Base-by-base conservation (phyloP, 768 basidiomycete genomes). In the Cystobasidium tubakii region DNA sequence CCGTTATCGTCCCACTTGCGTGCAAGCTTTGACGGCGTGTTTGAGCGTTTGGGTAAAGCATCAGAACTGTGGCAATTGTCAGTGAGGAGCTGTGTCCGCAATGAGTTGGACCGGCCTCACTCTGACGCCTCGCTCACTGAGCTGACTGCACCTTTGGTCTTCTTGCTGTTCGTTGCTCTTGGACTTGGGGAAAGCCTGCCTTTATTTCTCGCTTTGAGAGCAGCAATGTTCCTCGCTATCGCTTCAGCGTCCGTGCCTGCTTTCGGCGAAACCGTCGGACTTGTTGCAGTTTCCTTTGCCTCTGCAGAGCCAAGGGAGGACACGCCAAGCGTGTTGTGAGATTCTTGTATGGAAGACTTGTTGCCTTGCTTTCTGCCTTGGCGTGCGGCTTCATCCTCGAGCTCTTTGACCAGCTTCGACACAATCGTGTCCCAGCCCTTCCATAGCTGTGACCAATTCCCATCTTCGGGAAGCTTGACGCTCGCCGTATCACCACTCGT, bases 141-240 rank as follows among this genome's bases (percentile, higher is more conserved):
- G 10, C 57, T 75, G 21, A 31, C 19, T 34, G 72, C 62, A 13
- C 64, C 64, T 39, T 55, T 66, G 27, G 73, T 63, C 31, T 63
- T 71, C 69, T 66, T 62, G 34, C 42, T 23, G 23, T 81, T 84
- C 15, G 39, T 46, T 31, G 9, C 64, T 57, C 69, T 42, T 62
- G 71, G 62, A 75, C 76, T 77, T 72, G 34, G 77, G 64, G 6
- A 70, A 57, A 23, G 74, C 43, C 43, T 66, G 34, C 25, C 63
- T 84, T 71, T 87, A 63, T 96, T 82, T 36, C 91, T 85, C 66
- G 86, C 88, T 81, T 94, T 96, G 67, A 99, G 84, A 0, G 90
- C 91, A 77, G 92, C 89, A 0, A 96, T 90, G 79, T 94, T 96
- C 77, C 90, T 85, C 1, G 94, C 88, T 75, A 98, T 98, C 78